Conservation (phyloP, 257 asterid genomes). For the Jacaranda mimosifolia region DNA sequence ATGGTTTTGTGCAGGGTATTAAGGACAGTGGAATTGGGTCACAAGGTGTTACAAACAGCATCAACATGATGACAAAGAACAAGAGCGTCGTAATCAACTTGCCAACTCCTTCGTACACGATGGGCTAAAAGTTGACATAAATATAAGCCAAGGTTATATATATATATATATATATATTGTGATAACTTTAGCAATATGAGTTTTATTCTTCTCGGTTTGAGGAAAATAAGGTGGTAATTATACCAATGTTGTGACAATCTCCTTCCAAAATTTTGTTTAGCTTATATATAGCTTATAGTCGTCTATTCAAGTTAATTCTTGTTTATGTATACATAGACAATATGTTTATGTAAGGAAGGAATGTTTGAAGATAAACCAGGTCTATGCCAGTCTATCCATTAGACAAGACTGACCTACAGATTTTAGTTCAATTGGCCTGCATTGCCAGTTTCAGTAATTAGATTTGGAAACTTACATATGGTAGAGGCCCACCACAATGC, state of each 20-base stretch:
- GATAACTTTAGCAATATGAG: neutral
- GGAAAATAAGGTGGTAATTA: neutral
- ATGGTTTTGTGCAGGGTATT: constrained; percentile 57
- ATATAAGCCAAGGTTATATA: neutral
- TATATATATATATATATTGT: neutral
- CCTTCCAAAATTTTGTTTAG: neutral
- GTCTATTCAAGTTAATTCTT: neutral
- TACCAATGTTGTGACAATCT: neutral
- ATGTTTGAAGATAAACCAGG: no score
- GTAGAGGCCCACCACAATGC: no score
- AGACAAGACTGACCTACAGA: no score
- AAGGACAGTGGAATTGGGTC: constrained; percentile 90
- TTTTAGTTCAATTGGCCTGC: no score
- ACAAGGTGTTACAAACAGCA: constrained; percentile 80
- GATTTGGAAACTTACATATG: no score
- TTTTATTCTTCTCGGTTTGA: neutral
- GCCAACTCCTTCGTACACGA: constrained; percentile 74
- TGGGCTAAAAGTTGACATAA: constrained; percentile 53
- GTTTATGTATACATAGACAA: neutral
- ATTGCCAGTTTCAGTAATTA: no score
- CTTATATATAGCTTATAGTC: neutral
- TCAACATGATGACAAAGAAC: constrained; percentile 81
- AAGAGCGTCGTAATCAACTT: constrained; percentile 83
- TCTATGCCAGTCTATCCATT: no score
- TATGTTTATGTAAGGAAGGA: no score